Evolutionary conservation across 805 yeast genomes (phyloP).

Genomic region (Ogataea trehaloabstinens): DNA sequence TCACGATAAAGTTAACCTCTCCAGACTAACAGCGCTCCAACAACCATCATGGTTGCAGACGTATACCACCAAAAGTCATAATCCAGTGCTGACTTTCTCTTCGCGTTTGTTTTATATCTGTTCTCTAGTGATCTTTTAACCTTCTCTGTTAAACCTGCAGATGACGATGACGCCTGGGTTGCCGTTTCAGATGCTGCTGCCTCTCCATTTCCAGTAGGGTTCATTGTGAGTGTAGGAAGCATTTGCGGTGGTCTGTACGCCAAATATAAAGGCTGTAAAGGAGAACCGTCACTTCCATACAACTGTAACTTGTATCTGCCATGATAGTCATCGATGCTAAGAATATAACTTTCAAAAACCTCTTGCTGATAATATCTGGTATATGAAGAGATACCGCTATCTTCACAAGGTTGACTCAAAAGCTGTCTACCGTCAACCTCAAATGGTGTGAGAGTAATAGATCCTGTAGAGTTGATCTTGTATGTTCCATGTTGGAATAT

Average conservation of each 20-base stretch:
- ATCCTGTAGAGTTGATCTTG: constrained; percentile 59
- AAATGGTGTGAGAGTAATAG: constrained; percentile 68
- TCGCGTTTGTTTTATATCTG: constrained; percentile 74
- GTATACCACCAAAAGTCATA: constrained; percentile 57
- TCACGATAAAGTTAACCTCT: too few relatives aligned
- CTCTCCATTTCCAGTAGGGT: constrained; percentile 59
- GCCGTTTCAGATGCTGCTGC: constrained; percentile 34
- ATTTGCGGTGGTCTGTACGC: constrained; percentile 94
- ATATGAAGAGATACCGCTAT: constrained; percentile 57
- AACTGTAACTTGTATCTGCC: constrained; percentile 78
- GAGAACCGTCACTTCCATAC: constrained; percentile 74
- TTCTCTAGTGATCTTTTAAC: constrained; percentile 78
- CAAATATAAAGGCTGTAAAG: constrained; percentile 82
- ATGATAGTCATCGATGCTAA: constrained; percentile 71
- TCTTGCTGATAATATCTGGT: constrained; percentile 70
- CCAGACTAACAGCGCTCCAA: constrained; percentile 30
- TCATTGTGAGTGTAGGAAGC: constrained; percentile 90
- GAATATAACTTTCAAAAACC: constrained; percentile 53
- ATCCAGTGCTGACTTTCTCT: constrained; percentile 37
- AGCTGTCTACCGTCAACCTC: constrained; percentile 91
- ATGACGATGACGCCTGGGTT: constrained; percentile 21
- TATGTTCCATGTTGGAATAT: constrained; percentile 90
- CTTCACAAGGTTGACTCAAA: constrained; percentile 82
- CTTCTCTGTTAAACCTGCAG: constrained; percentile 35
- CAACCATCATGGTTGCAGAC: constrained; percentile 40